Conservation (phyloP, 257 asterid species). For the Cordia subcordata region DNA sequence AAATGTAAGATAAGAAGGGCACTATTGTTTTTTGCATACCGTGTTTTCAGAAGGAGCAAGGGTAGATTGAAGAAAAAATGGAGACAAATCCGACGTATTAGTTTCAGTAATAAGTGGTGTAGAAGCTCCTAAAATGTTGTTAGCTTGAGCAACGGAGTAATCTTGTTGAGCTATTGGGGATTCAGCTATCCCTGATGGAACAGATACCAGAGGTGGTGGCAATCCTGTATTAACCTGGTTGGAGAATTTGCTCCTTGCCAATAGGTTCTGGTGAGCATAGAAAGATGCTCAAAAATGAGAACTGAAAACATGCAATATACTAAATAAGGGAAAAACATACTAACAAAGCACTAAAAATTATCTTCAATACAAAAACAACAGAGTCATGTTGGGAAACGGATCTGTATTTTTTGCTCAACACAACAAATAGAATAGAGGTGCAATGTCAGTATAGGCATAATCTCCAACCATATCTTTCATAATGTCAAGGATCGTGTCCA, state of each 20-base stretch:
- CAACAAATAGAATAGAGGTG: no score
- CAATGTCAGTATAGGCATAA: no score
- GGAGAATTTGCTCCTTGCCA: constrained; percentile 14
- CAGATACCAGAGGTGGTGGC: constrained; percentile 16
- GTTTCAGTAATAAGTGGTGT: constrained; percentile 20
- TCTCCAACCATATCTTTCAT: no score
- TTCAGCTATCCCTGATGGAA: constrained; percentile 19
- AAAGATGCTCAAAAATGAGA: background rate
- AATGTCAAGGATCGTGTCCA: no score
- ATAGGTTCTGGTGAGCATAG: constrained; percentile 17
- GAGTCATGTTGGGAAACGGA: no score
- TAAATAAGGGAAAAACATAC: no score
- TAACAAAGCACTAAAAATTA: no score
- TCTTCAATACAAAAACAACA: no score
- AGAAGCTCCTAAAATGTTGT: constrained; percentile 11
- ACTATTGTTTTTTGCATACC: constrained; percentile 11
- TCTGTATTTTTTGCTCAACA: no score
- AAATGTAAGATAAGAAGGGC: background rate
- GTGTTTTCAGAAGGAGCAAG: constrained; percentile 16
- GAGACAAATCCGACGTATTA: constrained; percentile 12
- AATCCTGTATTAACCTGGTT: constrained; percentile 18
- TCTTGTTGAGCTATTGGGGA: constrained; percentile 19
- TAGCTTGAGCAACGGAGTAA: constrained; percentile 17
- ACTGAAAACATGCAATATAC: background rate
- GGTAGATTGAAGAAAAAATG: constrained; percentile 19